Conservation (phyloP, 1,284 basidiomycete genomes). For the Vanrija sp. region DNA sequence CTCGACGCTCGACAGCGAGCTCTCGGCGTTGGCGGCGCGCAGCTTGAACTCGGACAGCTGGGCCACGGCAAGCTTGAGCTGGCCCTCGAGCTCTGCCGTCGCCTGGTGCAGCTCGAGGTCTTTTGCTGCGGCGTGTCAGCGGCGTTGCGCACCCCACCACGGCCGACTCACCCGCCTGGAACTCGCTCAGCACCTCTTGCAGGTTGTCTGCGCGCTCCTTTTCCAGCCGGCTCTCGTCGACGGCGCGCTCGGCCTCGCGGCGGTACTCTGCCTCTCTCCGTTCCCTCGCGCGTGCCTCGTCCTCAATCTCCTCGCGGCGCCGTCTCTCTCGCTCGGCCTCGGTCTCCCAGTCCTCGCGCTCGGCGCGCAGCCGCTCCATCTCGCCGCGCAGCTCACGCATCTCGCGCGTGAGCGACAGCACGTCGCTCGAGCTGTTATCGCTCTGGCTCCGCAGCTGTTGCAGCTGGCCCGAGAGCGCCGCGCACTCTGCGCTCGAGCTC, state of each 20-base stretch:
- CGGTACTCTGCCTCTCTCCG: conserved; percentile 64
- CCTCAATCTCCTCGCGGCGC: conserved; percentile 62
- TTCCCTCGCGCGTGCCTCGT: conserved; percentile 58
- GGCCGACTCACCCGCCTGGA: conserved; percentile 69
- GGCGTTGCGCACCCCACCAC: background rate
- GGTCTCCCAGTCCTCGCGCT: conserved; percentile 83
- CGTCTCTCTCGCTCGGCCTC: conserved; percentile 70
- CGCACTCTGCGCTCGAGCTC: conserved; percentile 66
- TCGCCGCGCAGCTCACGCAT: conserved; percentile 74
- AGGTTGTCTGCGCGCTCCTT: conserved; percentile 74
- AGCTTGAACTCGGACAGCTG: conserved; percentile 79
- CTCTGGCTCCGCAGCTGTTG: conserved; percentile 52
- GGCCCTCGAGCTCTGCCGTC: conserved; percentile 73
- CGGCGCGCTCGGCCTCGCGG: conserved; percentile 56
- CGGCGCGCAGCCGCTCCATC: conserved; percentile 74
- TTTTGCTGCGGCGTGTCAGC: conserved; percentile 46
- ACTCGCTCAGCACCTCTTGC: conserved; percentile 89
- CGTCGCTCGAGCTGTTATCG: conserved; percentile 63
- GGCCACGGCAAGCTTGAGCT: conserved; percentile 64
- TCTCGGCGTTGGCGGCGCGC: conserved; percentile 76
- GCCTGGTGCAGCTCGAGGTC: conserved; percentile 62
- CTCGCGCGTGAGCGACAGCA: conserved; percentile 68
- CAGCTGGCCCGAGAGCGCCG: conserved; percentile 65
- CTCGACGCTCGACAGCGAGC: conserved; percentile 65
- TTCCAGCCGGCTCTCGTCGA: conserved; percentile 63